phyloP scores from a whole-genome alignment of 2,329 filamentous ascomycete species.

The Botrytis medusae region DNA sequence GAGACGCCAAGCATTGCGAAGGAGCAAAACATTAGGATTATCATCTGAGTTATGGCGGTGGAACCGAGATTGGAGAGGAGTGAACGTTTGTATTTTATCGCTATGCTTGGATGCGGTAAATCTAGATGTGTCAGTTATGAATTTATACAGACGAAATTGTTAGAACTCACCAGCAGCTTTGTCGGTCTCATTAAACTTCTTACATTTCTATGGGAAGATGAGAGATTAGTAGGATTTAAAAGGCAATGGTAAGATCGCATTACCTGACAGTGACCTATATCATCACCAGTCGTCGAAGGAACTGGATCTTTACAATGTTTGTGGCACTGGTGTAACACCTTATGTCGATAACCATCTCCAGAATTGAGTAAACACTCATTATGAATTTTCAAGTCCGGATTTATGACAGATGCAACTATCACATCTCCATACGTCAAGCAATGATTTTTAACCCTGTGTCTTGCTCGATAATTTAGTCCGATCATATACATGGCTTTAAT shows the following conservation, averaged over 20 bases:
- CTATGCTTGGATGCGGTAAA: constrained; percentile 31
- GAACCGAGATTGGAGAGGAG: constrained; percentile 30
- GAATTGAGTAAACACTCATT: constrained; percentile 33
- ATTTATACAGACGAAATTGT: rapidly evolving
- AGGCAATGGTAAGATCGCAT: background rate
- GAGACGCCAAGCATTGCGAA: constrained; percentile 25
- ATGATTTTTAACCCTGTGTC: constrained; percentile 25
- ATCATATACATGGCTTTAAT: constrained; percentile 33
- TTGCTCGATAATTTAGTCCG: constrained; percentile 25
- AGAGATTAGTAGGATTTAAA: background rate
- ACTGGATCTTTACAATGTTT: constrained; percentile 31
- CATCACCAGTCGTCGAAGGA: constrained; percentile 26
- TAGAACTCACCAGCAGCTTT: constrained; percentile 26
- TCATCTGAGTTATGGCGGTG: constrained; percentile 30
- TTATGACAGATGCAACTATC: constrained; percentile 31
- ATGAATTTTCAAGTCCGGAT: constrained; percentile 30
- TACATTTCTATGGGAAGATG: constrained; percentile 23
- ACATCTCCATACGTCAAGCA: constrained; percentile 32
- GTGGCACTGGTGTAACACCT: constrained; percentile 28
- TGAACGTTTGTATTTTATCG: constrained; percentile 33
- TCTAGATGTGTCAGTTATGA: background rate
- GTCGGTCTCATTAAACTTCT: constrained; percentile 30
- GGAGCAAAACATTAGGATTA: constrained; percentile 28
- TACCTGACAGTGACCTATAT: constrained; percentile 31
- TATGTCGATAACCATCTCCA: constrained; percentile 30